Base-by-base conservation (phyloP, 331 rosid species). In the Dryas integrifolia region DNA sequence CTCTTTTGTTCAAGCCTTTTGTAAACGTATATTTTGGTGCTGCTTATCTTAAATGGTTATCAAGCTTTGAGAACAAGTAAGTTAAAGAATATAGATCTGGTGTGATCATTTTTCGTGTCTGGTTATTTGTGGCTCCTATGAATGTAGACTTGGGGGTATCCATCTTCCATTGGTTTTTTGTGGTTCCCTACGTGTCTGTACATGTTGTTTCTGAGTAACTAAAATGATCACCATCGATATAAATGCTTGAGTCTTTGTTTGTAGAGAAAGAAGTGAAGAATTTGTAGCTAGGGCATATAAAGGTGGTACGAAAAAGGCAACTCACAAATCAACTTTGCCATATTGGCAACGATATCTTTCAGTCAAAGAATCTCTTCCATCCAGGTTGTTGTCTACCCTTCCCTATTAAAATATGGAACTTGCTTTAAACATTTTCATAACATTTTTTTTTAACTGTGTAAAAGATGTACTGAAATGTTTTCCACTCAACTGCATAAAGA, bases 191-290 rank as follows among this genome's bases (percentile, higher is more conserved):
- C 15, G 12, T 4, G 2, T 39, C 56, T 14, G 3, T 56, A 30
- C 13, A 47, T 13, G 3, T 43, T 41, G 45, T 45, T 63, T 30
- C 51, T 49, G 61, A 40, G 43, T 45, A 64, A 61, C 70, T 80
- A 72, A 64, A 66, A 43, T 62, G 69, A 67, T 49, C 56, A 38
- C 48, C 39, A 39, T 21, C 46, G 68, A 70, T 75, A 58, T 51
- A 82, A 43, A 72, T 69, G n/a, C 58, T 76, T 51, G 47, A 66
- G 43, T 18, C 45, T 58, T 68, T 68, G 21, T 77, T 67, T 85
- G 71, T 87, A 93, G 98, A 76, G 81, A 81, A 84, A 93, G 92
- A 89, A 85, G 65, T 78, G 98, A 93, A 78, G 98, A 93, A 80
- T 93, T 83, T 79, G 82, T 91, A 21, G 77, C 89, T 43, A 89